A percentile compares a stretch with the other conserved stretches of the same genome.
phyloP scores from a whole-genome alignment of 139 green algal species.

The Haematococcus sp. region DNA sequence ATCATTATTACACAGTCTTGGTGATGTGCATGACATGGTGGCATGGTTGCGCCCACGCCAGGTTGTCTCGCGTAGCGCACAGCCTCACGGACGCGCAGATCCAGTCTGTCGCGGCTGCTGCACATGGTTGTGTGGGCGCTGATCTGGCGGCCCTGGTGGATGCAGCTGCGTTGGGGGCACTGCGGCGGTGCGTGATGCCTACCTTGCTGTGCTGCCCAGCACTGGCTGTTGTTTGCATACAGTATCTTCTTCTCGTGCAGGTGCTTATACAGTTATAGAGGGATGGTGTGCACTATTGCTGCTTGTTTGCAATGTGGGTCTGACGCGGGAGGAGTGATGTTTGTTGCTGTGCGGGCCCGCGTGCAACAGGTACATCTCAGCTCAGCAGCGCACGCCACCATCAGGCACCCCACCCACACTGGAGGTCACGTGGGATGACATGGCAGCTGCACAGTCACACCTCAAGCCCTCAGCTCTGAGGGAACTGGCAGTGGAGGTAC shows the following conservation, averaged over 20 bases:
- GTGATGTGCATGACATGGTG: no score
- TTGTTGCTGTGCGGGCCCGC: neutral
- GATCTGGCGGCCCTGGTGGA: constrained; percentile 78
- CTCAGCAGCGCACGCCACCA: constrained; percentile 9
- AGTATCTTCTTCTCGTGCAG: no score
- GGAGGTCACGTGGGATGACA: constrained; percentile 36
- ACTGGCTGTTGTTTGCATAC: no score
- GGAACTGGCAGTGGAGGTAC: constrained; percentile 61
- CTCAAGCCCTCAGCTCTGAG: constrained; percentile 56
- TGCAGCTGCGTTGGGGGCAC: constrained; percentile 67
- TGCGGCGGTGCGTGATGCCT: no score
- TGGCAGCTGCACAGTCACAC: constrained; percentile 34
- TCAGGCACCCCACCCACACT: neutral
- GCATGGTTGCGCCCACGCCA: no score
- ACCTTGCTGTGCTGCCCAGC: no score
- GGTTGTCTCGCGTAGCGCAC: constrained; percentile 40
- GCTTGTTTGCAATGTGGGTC: no score
- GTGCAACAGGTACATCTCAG: neutral
- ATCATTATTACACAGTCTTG: no score
- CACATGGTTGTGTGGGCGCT: constrained; percentile 79
- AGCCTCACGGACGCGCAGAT: constrained; percentile 52
- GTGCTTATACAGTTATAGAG: no score
- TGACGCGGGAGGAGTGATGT: neutral
- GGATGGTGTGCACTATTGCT: neutral
- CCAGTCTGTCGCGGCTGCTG: constrained; percentile 46